Evolutionary conservation across 2,329 filamentous ascomycete species (phyloP), one percentile per base, ranked within the genome.

Genomic region (Sclerotinia spermophila): DNA sequence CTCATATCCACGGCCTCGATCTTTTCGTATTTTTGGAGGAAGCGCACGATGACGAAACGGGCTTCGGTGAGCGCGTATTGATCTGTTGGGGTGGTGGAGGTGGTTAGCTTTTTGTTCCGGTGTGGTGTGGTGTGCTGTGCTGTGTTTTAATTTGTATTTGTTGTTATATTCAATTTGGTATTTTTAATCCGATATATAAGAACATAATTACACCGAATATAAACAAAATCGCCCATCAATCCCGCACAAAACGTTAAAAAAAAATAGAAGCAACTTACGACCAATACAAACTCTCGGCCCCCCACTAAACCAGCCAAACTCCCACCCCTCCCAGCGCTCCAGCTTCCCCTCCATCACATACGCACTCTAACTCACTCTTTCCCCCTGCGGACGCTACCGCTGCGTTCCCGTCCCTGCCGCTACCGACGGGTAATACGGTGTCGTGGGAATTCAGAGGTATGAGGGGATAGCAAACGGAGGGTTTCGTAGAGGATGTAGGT

Each of bases 301-400:
- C 24, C 88, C 83, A 75, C 89, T 92, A 77, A 96, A 96, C 0
- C 90, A 90, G 64, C 92, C 90, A 72, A 92, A 93, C 0, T 92
- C 92, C 81, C 95, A 92, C 42, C 86, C 81, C 53, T 79, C 80
- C 92, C 92, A 96, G 21, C 93, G 84, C 79, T 92, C 91, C 0
- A 93, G 93, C 3, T 84, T 82, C 81, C 93, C 96, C 2, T 87
- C 84, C 30, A 81, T 74, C 2, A 75, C 73, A 73, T 80, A 80
- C 1, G 75, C 66, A 11, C 62, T 72, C 68, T 75, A 81, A 0
- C 71, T 71, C 0, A 81, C 72, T 5, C 70, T 53, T 42, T 76
- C 73, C 79, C 79, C 62, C 75, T 76, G 35, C 56, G 71, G 15
- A 81, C 67, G 75, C 76, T 17, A 81, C 72, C 0, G 79, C 78